Conservation (phyloP, 2,329 filamentous ascomycete genomes). For the Bertia moriformis region DNA sequence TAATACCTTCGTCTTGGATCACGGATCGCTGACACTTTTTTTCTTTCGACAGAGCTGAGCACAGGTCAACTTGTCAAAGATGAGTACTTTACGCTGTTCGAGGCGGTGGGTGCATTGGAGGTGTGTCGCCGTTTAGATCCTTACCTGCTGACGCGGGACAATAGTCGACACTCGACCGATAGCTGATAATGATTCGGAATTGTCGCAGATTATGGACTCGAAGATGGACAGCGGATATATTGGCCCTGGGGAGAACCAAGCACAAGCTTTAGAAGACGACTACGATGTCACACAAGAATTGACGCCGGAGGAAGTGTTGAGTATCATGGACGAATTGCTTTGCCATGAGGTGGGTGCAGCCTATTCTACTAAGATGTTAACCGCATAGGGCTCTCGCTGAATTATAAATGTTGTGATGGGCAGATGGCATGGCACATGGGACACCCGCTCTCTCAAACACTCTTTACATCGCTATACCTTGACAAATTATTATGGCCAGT, state of each 20-base stretch:
- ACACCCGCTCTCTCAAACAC: not conserved
- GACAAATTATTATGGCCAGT: not conserved
- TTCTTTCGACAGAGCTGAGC: conserved; percentile 25
- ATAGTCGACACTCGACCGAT: no score
- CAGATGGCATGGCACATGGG: conserved; percentile 1
- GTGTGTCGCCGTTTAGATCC: conserved; percentile 6
- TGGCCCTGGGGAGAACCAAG: not conserved
- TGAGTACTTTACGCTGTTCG: conserved; percentile 54
- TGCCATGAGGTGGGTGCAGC: conserved; percentile 1
- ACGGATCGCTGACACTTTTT: not conserved
- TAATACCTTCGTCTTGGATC: no score
- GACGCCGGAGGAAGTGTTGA: not conserved
- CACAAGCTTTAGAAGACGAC: not conserved
- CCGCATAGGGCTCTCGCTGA: no score
- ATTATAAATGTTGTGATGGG: no score
- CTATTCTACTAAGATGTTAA: no score
- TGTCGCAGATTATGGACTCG: conserved; percentile 1
- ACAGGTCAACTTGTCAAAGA: conserved; percentile 52
- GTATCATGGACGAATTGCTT: not conserved
- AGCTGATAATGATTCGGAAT: no score
- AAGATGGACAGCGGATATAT: conserved; percentile 1
- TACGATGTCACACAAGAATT: not conserved
- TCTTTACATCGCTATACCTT: not conserved
- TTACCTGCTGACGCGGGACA: no score
- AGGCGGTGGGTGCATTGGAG: conserved; percentile 47